These are phyloP conservation scores for Hermanozyma aechmeae DNA, from an alignment of 805 yeast genomes.

Conservation along the genomic window DNA sequence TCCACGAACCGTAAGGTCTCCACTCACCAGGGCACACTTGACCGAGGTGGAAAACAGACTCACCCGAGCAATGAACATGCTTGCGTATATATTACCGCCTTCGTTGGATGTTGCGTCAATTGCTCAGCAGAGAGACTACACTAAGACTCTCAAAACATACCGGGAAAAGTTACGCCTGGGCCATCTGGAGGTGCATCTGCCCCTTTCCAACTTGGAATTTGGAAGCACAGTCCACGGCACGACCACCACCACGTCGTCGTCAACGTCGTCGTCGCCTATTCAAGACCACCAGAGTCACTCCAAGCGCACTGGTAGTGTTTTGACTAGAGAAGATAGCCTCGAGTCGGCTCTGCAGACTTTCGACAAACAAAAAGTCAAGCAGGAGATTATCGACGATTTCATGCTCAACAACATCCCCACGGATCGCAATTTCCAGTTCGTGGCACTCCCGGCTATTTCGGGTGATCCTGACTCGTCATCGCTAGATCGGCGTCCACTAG, in stretches of 20 bases:
- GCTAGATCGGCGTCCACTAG: background rate
- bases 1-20: slow-evolving; percentile 70
- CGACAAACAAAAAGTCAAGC: slow-evolving; percentile 24
- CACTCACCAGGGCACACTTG: slow-evolving; percentile 71
- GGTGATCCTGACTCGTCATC: background rate
- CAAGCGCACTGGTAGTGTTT: too few relatives aligned
- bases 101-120: slow-evolving; percentile 7
- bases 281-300: too few relatives aligned
- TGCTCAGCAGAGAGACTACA: too few relatives aligned
- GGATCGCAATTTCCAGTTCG: slow-evolving; percentile 7
- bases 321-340: too few relatives aligned
- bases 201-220: too few relatives aligned
- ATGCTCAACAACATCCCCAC: slow-evolving; percentile 28
- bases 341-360: too few relatives aligned
- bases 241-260: too few relatives aligned
- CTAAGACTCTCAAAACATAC: too few relatives aligned
- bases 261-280: too few relatives aligned
- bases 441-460: slow-evolving; percentile 5
- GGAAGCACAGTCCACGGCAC: too few relatives aligned
- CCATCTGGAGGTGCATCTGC: too few relatives aligned
- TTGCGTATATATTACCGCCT: slow-evolving; percentile 23
- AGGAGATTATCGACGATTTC: slow-evolving; percentile 32
- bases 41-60: slow-evolving; percentile 59
- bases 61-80: slow-evolving; percentile 18
- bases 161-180: too few relatives aligned